phyloP scores from a whole-genome alignment of 441 rosid genomes.

The Bocquillonia castaneifolia region DNA sequence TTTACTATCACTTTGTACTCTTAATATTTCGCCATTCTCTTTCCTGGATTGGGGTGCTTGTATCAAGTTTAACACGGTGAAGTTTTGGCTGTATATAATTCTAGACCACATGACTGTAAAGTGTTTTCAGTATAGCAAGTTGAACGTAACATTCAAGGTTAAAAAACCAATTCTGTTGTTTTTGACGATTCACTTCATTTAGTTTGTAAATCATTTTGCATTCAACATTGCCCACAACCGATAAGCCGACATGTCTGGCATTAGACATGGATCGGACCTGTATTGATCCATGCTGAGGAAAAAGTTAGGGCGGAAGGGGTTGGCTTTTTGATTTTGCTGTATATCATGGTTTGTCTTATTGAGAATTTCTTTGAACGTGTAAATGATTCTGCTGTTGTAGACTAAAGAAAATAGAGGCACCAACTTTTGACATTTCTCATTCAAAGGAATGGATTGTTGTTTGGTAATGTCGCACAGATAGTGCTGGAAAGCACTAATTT shows the following conservation, averaged over 20 bases:
- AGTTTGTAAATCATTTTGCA: too few species aligned
- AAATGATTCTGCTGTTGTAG: constrained; percentile 11
- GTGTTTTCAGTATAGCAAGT: neutral
- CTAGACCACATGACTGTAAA: neutral
- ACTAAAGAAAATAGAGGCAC: constrained; percentile 7
- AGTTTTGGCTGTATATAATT: neutral
- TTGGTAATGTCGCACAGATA: constrained; percentile 7
- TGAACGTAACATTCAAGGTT: neutral
- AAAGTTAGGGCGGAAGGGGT: neutral
- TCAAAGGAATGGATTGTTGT: constrained; percentile 12
- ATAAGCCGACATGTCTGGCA: too few species aligned
- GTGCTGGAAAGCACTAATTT: neutral
- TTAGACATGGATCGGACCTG: neutral
- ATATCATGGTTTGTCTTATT: too few species aligned
- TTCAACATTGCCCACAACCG: too few species aligned
- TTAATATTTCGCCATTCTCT: neutral
- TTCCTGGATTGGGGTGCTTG: neutral
- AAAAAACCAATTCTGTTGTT: neutral
- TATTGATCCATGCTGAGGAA: neutral
- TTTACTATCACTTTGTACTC: neutral
- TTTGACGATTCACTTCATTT: neutral
- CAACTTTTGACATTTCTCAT: constrained; percentile 16
- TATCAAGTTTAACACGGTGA: neutral
- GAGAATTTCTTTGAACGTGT: neutral
- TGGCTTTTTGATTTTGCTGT: neutral